A percentile compares a stretch with the other conserved stretches of the same genome.
Conservation (phyloP, 345 rosid species). For the Balakata baccata region DNA sequence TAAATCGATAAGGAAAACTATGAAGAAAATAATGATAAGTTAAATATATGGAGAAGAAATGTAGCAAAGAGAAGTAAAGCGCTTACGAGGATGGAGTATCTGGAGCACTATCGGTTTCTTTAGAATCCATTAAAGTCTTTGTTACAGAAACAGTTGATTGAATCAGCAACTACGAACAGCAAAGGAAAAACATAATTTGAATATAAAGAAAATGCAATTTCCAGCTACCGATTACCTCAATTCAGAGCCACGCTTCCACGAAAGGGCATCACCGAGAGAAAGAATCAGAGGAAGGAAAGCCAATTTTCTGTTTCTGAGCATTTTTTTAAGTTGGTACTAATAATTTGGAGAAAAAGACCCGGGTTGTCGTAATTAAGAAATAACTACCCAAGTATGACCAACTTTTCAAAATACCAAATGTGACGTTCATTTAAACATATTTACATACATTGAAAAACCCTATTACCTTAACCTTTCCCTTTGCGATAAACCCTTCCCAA, state of each 20-base stretch:
- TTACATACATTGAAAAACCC: too few relatives aligned
- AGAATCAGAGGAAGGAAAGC: too few relatives aligned
- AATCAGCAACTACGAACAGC: not conserved
- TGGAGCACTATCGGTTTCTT: conserved; percentile 11
- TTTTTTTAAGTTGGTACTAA: too few relatives aligned
- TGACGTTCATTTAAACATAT: too few relatives aligned
- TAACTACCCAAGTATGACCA: too few relatives aligned
- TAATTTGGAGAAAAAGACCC: too few relatives aligned
- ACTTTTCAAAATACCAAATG: too few relatives aligned
- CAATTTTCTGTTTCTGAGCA: too few relatives aligned
- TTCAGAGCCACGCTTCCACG: not conserved
- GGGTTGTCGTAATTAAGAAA: too few relatives aligned
- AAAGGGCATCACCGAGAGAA: not conserved
- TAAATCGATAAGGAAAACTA: not conserved
- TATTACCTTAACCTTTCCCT: too few relatives aligned
- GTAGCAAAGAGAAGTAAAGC: not conserved
- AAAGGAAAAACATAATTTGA: not conserved
- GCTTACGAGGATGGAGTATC: conserved; percentile 17
- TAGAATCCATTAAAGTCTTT: conserved; percentile 1
- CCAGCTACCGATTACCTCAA: conserved; percentile 3
- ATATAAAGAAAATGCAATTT: not conserved
- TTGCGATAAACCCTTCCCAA: too few relatives aligned
- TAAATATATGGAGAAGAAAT: not conserved
- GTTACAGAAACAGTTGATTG: not conserved
- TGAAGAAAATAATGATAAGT: not conserved